Percentiles rank a stretch among this genome's conserved stretches.
Conservation (phyloP, 805 yeast genomes). For the Ascoidea tarda region DNA sequence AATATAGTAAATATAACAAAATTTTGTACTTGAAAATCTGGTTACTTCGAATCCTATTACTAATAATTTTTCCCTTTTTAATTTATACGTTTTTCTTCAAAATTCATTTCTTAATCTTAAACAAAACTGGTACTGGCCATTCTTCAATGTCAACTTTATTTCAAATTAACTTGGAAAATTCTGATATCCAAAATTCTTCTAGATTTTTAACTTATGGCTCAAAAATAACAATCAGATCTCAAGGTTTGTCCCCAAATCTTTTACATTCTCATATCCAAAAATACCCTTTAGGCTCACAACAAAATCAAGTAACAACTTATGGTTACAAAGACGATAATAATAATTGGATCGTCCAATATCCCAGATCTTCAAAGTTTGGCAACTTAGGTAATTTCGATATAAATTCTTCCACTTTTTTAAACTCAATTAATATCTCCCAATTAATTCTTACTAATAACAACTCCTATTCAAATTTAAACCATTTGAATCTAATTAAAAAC, state of each 20-base stretch:
- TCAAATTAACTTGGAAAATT: constrained; percentile 72
- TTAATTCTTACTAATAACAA: too few relatives aligned
- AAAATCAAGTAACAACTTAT: constrained; percentile 91
- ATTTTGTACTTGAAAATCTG: constrained; percentile 45
- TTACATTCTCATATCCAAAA: constrained; percentile 79
- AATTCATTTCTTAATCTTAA: constrained; percentile 64
- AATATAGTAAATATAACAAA: constrained; percentile 15
- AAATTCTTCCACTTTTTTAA: not conserved
- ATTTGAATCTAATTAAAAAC: constrained; percentile 29
- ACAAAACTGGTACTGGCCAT: constrained; percentile 85
- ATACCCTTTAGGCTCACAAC: constrained; percentile 86
- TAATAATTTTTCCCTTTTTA: constrained; percentile 58
- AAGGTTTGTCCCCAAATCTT: constrained; percentile 57
- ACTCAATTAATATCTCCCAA: too few relatives aligned
- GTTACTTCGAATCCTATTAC: constrained; percentile 45
- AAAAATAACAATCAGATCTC: constrained; percentile 47
- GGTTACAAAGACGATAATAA: constrained; percentile 82
- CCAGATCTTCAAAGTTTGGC: constrained; percentile 22
- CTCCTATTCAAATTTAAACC: constrained; percentile 4
- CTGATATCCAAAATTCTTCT: constrained; percentile 53
- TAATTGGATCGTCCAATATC: constrained; percentile 60
- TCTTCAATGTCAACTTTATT: constrained; percentile 80
- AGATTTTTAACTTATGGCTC: constrained; percentile 52
- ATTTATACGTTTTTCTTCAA: constrained; percentile 66
- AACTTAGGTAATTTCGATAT: not conserved